A percentile compares a stretch with the other conserved stretches of the same genome.
phyloP scores from a whole-genome alignment of 805 yeast genomes.

The Barnettozyma salicaria region DNA sequence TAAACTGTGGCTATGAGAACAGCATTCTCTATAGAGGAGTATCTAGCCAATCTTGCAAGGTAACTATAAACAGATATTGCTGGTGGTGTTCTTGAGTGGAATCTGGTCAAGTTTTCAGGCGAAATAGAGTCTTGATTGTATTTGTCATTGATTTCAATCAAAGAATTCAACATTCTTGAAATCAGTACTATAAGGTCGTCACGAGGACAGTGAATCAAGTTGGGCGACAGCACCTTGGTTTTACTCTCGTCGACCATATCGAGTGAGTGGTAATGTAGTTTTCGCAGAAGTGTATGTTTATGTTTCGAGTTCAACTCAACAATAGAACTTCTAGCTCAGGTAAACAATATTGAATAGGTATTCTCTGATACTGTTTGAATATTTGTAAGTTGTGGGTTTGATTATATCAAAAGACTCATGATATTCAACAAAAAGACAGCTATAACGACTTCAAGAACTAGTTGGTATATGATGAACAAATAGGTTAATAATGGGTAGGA shows the following conservation, averaged over 20 bases:
- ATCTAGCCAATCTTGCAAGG: conserved; percentile 68
- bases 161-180: conserved; percentile 71
- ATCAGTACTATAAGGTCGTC: conserved; percentile 67
- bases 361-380: no score
- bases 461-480: no score
- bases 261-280: no score
- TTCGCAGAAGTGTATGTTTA: conserved; percentile 2
- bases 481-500: background rate
- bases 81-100: conserved; percentile 93
- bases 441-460: no score
- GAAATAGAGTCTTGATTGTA: conserved; percentile 28
- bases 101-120: conserved; percentile 60
- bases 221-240: conserved; percentile 23
- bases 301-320: no score
- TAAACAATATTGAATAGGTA: no score
- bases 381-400: no score
- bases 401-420: conserved; percentile 7
- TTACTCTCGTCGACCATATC: no score
- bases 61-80: conserved; percentile 76
- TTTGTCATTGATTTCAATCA: conserved; percentile 70
- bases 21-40: conserved; percentile 80
- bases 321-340: no score
- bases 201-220: conserved; percentile 59
- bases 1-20: conserved; percentile 79
- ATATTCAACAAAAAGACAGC: no score